phyloP scores from a whole-genome alignment of 139 green algal species.

The Coelastrella sp. region DNA sequence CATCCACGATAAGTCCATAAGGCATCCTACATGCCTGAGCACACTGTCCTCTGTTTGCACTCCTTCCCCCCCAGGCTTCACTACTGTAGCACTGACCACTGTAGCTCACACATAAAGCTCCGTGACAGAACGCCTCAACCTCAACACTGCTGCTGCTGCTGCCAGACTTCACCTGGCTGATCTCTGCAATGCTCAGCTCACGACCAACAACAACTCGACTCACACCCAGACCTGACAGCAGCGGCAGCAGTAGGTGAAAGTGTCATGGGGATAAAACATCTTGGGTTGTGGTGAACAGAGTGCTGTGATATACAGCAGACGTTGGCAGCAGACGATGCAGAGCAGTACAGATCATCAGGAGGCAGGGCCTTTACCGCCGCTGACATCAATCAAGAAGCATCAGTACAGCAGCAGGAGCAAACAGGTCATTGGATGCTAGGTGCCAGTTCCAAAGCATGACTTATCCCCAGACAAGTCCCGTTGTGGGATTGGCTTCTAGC shows the following conservation, averaged over 20 bases:
- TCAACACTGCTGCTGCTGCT: conserved; percentile 50
- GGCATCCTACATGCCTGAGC: conserved; percentile 85
- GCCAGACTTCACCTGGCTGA: conserved; percentile 64
- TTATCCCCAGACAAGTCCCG: too few relatives aligned
- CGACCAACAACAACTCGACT: conserved; percentile 84
- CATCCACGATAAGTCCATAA: conserved; percentile 80
- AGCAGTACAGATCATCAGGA: too few relatives aligned
- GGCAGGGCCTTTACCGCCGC: too few relatives aligned
- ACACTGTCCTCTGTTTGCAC: conserved; percentile 89
- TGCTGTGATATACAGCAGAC: too few relatives aligned
- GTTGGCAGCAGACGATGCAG: too few relatives aligned
- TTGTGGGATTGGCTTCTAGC: too few relatives aligned
- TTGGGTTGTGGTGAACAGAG: too few relatives aligned
- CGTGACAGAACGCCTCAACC: conserved; percentile 91
- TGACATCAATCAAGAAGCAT: too few relatives aligned
- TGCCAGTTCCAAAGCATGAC: too few relatives aligned
- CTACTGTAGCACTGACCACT: conserved; percentile 45
- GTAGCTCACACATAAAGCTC: conserved; percentile 90
- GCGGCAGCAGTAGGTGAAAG: not conserved
- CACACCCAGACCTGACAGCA: conserved; percentile 62
- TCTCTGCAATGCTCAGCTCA: conserved; percentile 82
- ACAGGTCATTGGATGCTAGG: too few relatives aligned
- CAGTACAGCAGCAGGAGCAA: too few relatives aligned
- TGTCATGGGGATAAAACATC: too few relatives aligned
- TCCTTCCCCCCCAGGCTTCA: conserved; percentile 88